phyloP scores from a whole-genome alignment of 1,139 yeast species.

The Taiozyma onychis region DNA sequence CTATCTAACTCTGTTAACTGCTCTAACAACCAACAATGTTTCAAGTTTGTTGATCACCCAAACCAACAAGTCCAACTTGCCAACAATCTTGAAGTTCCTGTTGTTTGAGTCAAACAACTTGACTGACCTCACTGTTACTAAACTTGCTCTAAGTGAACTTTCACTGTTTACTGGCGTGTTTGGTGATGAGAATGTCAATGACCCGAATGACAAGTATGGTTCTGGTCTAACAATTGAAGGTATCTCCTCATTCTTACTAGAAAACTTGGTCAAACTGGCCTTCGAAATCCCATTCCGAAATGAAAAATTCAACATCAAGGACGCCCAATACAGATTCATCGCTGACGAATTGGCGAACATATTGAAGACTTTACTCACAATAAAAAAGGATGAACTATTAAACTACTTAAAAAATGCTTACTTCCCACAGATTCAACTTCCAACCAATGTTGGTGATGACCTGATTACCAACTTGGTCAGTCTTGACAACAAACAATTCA shows the following conservation, averaged over 20 bases:
- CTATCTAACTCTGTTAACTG: slow-evolving; percentile 61
- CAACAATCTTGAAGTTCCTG: slow-evolving; percentile 57
- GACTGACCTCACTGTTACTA: slow-evolving; percentile 47
- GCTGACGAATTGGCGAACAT: slow-evolving; percentile 72
- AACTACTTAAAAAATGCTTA: slow-evolving; percentile 45
- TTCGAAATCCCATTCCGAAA: slow-evolving; percentile 80
- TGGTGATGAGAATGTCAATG: slow-evolving; percentile 64
- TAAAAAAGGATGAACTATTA: slow-evolving; percentile 35
- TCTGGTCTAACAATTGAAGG: slow-evolving; percentile 60
- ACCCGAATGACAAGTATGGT: slow-evolving; percentile 46
- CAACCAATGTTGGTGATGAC: slow-evolving; percentile 48
- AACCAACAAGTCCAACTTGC: slow-evolving; percentile 57
- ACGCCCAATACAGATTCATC: slow-evolving; percentile 71
- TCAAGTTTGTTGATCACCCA: slow-evolving; percentile 71
- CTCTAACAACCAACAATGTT: slow-evolving; percentile 70
- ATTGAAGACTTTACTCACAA: slow-evolving; percentile 52
- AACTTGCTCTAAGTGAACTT: slow-evolving; percentile 64
- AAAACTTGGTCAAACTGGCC: slow-evolving; percentile 59
- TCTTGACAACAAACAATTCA: slow-evolving; percentile 52
- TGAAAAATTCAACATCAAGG: slow-evolving; percentile 57
- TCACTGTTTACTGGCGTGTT: slow-evolving; percentile 60
- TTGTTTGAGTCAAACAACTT: slow-evolving; percentile 62
- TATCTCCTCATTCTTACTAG: slow-evolving; percentile 62
- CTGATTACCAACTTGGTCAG: slow-evolving; percentile 52
- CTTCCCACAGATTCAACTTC: slow-evolving; percentile 56